Evolutionary conservation across 2,329 filamentous ascomycete genomes (phyloP).

Genomic region (Ceratocystiopsis sp.): DNA sequence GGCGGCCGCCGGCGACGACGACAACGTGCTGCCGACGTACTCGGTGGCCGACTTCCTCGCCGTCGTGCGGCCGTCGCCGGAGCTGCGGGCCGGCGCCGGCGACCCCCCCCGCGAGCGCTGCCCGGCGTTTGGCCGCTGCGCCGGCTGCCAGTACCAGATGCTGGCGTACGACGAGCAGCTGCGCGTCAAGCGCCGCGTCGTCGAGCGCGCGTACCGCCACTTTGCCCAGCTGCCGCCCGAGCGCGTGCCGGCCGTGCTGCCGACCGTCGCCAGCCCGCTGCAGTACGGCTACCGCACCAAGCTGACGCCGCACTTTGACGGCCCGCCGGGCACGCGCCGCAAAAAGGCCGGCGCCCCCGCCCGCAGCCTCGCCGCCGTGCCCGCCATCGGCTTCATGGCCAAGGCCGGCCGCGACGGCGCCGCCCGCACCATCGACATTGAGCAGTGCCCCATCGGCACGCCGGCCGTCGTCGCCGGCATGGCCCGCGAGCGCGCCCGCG

Average conservation of each 20-base stretch:
- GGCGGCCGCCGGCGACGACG: neutral
- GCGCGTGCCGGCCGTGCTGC: slow-evolving; percentile 55
- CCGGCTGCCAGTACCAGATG: slow-evolving; percentile 96
- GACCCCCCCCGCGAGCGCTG: slow-evolving; percentile 65
- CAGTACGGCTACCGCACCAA: slow-evolving; percentile 94
- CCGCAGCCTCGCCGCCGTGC: slow-evolving; percentile 41
- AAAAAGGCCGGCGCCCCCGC: slow-evolving; percentile 25
- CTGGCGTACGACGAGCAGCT: slow-evolving; percentile 78
- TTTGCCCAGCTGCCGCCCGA: slow-evolving; percentile 71
- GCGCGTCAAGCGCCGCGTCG: slow-evolving; percentile 63
- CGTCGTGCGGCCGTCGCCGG: slow-evolving; percentile 48
- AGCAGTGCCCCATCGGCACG: slow-evolving; percentile 92
- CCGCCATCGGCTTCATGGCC: slow-evolving; percentile 75
- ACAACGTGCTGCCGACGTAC: slow-evolving; percentile 32
- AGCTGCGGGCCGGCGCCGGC: slow-evolving; percentile 34
- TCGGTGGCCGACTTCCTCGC: slow-evolving; percentile 69
- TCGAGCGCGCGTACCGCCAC: slow-evolving; percentile 82
- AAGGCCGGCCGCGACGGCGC: slow-evolving; percentile 44
- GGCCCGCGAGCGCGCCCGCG: slow-evolving; percentile 58
- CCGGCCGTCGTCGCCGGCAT: slow-evolving; percentile 68
- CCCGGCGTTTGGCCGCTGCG: slow-evolving; percentile 73
- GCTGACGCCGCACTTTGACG: slow-evolving; percentile 89
- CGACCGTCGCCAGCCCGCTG: slow-evolving; percentile 79
- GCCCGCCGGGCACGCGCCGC: slow-evolving; percentile 37
- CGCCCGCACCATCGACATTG: slow-evolving; percentile 72